Conservation (phyloP, 2,329 filamentous ascomycete species). For the Apiospora hydei region DNA sequence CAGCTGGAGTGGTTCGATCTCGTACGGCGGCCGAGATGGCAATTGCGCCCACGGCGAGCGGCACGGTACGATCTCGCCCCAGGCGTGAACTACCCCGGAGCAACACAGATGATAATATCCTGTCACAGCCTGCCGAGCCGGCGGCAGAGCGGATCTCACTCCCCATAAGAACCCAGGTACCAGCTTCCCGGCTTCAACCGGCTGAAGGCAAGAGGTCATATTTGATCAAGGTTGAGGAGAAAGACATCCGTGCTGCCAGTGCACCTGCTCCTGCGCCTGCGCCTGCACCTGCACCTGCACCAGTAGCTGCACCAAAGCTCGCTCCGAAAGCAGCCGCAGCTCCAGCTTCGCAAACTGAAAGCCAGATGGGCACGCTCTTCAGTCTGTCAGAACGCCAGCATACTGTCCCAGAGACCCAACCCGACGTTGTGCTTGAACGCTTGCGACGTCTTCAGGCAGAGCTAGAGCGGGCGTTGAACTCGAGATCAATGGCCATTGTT, state of each 20-base stretch:
- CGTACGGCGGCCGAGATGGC: conserved; percentile 43
- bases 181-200: conserved; percentile 24
- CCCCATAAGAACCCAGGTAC: conserved; percentile 31
- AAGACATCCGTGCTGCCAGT: conserved; percentile 25
- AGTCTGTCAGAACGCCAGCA: conserved; percentile 60
- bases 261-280: conserved; percentile 10
- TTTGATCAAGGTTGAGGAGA: conserved; percentile 28
- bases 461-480: conserved; percentile 68
- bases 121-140: conserved; percentile 31
- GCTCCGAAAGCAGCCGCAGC: conserved; percentile 26
- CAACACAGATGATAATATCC: conserved; percentile 36
- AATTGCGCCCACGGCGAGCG: conserved; percentile 6
- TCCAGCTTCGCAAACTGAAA: conserved; percentile 33
- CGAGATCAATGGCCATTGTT: conserved; percentile 68
- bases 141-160: conserved; percentile 29
- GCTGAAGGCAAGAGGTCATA: conserved; percentile 21
- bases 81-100: conserved; percentile 38
- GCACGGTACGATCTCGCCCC: conserved; percentile 35
- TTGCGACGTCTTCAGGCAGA: conserved; percentile 65
- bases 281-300: conserved; percentile 1
- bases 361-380: conserved; percentile 59
- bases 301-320: neutral
- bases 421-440: conserved; percentile 64
- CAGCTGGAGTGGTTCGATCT: conserved; percentile 37
- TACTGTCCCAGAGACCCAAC: conserved; percentile 59